These are phyloP conservation scores for Tetrahymena thermophila DNA, from an alignment of 73 alveolate species.

Conservation along the genomic window DNA sequence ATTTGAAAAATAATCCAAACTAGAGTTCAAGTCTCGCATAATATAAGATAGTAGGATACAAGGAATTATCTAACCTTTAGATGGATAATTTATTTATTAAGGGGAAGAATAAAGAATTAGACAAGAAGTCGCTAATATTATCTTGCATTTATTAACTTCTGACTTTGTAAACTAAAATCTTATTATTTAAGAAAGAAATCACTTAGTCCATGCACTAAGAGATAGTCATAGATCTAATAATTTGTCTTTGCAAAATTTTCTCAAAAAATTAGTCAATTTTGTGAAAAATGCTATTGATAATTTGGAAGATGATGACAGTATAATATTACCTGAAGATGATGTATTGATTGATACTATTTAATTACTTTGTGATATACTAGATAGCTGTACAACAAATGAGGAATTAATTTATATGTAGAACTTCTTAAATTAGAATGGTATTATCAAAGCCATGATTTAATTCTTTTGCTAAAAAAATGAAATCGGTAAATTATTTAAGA, in stretches of 20 bases:
- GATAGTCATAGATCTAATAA: neutral
- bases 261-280: neutral
- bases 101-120: neutral
- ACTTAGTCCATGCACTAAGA: neutral
- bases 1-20: neutral
- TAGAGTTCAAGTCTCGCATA: neutral
- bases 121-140: neutral
- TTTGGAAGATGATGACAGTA: neutral
- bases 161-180: neutral
- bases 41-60: neutral
- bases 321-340: neutral
- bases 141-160: neutral
- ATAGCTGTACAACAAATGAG: neutral
- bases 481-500: neutral
- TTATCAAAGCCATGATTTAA: neutral
- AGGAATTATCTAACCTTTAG: neutral
- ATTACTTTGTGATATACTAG: neutral
- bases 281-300: neutral
- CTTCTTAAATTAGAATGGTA: neutral
- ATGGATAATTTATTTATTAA: neutral
- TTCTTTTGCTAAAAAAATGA: neutral
- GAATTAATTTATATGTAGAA: neutral
- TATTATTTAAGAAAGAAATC: neutral
- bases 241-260: neutral
- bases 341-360: neutral